Evolutionary conservation across 441 rosid species (phyloP), one percentile per base, ranked within the genome.

Genomic region (Croton laevigatus): DNA sequence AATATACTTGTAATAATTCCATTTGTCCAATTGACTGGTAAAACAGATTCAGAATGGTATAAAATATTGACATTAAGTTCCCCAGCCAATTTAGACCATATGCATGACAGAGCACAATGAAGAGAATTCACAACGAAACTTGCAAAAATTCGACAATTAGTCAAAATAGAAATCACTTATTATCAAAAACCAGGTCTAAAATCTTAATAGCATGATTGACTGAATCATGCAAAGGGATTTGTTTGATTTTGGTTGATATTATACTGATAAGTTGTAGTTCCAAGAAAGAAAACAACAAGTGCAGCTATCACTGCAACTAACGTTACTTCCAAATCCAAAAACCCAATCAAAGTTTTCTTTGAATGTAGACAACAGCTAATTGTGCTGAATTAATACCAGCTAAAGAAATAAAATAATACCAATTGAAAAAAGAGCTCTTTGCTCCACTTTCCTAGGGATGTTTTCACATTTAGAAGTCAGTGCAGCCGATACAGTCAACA

Each of bases 351-450:
- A 68, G 68, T 81, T 76, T 17, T 84, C 87, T n/a, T 73, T 84
- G 87, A 45, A 84, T 71, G 74, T 84, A 84, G 64, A 75, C 63
- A 14, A 81, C 53, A 14, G 76, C 45, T 46, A 76, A 22, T 13
- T 81, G 38, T 22, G 82, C 20, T 3, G 57, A 36, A 27, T 66
- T 51, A 17, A 55, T 65, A 34, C 84, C 87, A 2, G 51, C 45
- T 11, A 65, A 74, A 17, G 71, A 46, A 58, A 67, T 49, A 23
- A 78, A 78, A 65, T 73, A 73, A 83, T 82, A 84, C 85, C 87
- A 84, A 65, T 81, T 84, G 79, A 84, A 84, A 76, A 79, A 84
- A 7, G 87, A 81, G 73, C 83, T 77, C 54, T 76, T 84, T 51
- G 80, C 79, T 66, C 66, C 73, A n/a, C 71, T 59, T 59, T 84